Evolutionary conservation across 2,329 filamentous ascomycete genomes (phyloP).

Genomic region (Alternaria triticina): DNA sequence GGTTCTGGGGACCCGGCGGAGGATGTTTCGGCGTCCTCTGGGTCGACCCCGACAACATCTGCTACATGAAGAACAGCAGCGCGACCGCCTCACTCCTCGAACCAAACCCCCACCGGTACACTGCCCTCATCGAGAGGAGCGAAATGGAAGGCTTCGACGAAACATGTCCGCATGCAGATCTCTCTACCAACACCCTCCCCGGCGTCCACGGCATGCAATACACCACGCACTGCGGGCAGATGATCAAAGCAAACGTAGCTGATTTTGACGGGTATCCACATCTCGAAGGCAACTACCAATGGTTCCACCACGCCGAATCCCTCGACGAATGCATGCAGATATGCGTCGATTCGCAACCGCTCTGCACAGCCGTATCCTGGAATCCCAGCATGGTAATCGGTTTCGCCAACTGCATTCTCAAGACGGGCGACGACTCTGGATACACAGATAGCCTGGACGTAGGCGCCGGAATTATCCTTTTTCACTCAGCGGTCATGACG

Average conservation of each 20-base stretch:
- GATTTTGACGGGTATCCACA: slow-evolving; percentile 32
- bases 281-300: slow-evolving; percentile 17
- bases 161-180: slow-evolving; percentile 31
- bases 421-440: slow-evolving; percentile 20
- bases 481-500: slow-evolving; percentile 37
- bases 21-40: slow-evolving; percentile 42
- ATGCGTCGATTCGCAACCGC: slow-evolving; percentile 37
- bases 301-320: slow-evolving; percentile 35
- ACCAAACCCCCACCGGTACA: slow-evolving; percentile 20
- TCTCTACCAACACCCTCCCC: slow-evolving; percentile 27
- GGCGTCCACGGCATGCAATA: slow-evolving; percentile 32
- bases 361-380: slow-evolving; percentile 39
- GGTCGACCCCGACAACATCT: slow-evolving; percentile 20
- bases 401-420: slow-evolving; percentile 44
- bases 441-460: slow-evolving; percentile 8
- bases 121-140: slow-evolving; percentile 27
- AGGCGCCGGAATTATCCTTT: not conserved
- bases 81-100: slow-evolving; percentile 16
- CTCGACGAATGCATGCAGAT: slow-evolving; percentile 36
- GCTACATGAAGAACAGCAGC: slow-evolving; percentile 39
- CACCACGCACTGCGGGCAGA: slow-evolving; percentile 38
- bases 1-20: slow-evolving; percentile 37
- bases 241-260: slow-evolving; percentile 25
- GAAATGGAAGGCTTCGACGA: slow-evolving; percentile 27
- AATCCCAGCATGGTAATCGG: slow-evolving; percentile 36